Percentiles rank a stretch among this genome's conserved stretches.
These are phyloP conservation scores for Calocybe gangraenosa DNA, from an alignment of 768 basidiomycete genomes.

Conservation along the genomic window DNA sequence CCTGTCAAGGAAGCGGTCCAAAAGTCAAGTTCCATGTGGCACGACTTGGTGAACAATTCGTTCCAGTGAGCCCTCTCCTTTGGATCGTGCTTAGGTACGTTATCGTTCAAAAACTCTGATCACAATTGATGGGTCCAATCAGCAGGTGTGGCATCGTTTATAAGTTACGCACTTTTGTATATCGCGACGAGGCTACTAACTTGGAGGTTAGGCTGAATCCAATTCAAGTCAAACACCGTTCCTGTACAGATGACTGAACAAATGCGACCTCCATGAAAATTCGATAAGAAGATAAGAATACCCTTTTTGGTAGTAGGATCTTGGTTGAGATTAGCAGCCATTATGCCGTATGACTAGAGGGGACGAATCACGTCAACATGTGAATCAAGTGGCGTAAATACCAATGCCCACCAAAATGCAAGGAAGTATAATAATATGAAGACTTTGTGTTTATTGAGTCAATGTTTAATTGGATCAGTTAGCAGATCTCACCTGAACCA, in stretches of 20 bases:
- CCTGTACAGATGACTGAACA: too few relatives aligned
- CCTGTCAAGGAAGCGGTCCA: not conserved
- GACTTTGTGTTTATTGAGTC: not conserved
- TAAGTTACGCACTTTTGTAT: not conserved
- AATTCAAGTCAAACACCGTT: not conserved
- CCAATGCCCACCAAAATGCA: not conserved
- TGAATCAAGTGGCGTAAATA: not conserved
- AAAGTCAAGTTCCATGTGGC: not conserved
- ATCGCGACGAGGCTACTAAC: not conserved
- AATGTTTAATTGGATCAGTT: not conserved
- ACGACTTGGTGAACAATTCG: not conserved
- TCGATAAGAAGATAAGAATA: not conserved
- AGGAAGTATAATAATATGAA: not conserved
- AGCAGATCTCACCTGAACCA: not conserved
- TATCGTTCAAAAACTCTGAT: not conserved
- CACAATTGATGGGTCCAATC: not conserved
- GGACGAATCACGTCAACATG: not conserved
- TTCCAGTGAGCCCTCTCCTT: not conserved
- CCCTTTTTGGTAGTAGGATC: not conserved
- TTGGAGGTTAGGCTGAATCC: not conserved
- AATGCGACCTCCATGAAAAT: not conserved
- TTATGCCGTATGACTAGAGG: not conserved
- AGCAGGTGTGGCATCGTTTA: not conserved
- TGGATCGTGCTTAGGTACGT: not conserved
- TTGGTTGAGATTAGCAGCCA: not conserved